phyloP scores from a whole-genome alignment of 1,284 basidiomycete species.

The Ustilago tritici region DNA sequence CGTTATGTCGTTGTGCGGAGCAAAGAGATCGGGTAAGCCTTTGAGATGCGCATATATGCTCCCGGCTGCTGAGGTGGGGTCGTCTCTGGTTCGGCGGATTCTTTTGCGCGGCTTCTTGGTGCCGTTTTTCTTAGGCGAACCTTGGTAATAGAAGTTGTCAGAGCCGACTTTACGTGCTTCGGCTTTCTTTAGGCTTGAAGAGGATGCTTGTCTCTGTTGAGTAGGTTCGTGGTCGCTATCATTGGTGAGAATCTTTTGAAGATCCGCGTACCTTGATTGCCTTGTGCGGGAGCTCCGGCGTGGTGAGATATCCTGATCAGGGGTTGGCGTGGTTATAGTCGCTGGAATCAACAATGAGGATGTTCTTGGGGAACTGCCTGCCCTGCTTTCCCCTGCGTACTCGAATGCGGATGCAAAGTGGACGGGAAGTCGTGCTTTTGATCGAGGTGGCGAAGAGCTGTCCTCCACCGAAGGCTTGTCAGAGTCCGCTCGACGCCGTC shows the following conservation, averaged over 20 bases:
- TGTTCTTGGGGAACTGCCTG: neutral
- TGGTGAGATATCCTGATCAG: neutral
- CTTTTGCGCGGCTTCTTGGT: conserved; percentile 30
- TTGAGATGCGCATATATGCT: conserved; percentile 44
- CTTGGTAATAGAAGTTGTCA: neutral
- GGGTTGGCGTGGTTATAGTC: neutral
- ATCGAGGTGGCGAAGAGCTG: neutral
- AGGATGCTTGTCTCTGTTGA: conserved; percentile 4
- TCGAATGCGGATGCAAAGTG: conserved; percentile 27
- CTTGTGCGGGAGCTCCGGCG: conserved; percentile 22
- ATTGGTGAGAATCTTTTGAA: neutral
- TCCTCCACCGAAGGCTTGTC: neutral
- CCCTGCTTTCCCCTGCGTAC: conserved; percentile 7
- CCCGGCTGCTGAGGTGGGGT: conserved; percentile 42
- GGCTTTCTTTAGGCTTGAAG: conserved; percentile 2
- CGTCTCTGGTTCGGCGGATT: conserved; percentile 36
- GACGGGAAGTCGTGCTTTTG: conserved; percentile 17
- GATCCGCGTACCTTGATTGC: neutral
- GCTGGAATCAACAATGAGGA: neutral
- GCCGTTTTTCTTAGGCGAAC: neutral
- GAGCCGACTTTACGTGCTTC: neutral
- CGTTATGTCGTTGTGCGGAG: conserved; percentile 41
- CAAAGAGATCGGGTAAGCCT: conserved; percentile 41
- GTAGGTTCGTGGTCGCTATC: conserved; percentile 5
- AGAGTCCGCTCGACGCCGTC: neutral